Percentiles rank a stretch among this genome's conserved stretches.
Conservation (phyloP, 139 green algal genomes). For the Closterium sp. region DNA sequence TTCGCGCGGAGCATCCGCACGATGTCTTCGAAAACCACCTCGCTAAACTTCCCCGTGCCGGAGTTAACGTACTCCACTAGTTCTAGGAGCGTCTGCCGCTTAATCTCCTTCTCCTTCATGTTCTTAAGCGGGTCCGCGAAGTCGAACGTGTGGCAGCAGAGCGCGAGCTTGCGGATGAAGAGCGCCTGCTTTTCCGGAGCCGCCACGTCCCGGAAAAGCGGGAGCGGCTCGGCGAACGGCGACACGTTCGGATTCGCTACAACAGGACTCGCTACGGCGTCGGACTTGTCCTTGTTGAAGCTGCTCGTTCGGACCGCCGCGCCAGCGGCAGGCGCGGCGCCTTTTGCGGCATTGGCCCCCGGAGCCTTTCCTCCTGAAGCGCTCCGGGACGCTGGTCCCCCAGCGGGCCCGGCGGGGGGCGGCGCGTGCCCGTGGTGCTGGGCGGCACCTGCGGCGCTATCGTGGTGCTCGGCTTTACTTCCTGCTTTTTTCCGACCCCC, state of each 20-base stretch:
- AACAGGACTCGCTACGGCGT: background rate
- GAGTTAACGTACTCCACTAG: conserved; percentile 97
- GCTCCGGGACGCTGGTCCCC: background rate
- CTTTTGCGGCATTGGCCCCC: conserved; percentile 1
- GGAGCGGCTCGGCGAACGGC: conserved; percentile 63
- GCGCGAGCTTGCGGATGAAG: conserved; percentile 94
- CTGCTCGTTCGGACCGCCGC: background rate
- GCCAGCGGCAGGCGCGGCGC: background rate
- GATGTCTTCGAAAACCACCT: conserved; percentile 89
- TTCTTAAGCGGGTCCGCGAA: conserved; percentile 82
- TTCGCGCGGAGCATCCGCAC: conserved; percentile 92
- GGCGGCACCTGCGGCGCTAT: background rate
- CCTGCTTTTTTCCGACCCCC: conserved; percentile 30
- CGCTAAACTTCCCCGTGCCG: conserved; percentile 92
- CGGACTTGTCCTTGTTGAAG: background rate
- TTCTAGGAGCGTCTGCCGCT: conserved; percentile 94
- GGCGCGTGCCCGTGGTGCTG: background rate
- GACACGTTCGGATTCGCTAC: background rate
- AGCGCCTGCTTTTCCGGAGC: conserved; percentile 82
- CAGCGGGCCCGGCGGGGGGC: no score
- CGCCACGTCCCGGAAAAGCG: conserved; percentile 87
- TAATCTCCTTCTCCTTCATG: conserved; percentile 97
- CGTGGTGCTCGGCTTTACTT: background rate
- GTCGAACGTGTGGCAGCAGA: conserved; percentile 95
- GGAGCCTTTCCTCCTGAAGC: background rate